phyloP scores from a whole-genome alignment of 1,139 yeast species.

The Debaryomyces singareniensis region DNA sequence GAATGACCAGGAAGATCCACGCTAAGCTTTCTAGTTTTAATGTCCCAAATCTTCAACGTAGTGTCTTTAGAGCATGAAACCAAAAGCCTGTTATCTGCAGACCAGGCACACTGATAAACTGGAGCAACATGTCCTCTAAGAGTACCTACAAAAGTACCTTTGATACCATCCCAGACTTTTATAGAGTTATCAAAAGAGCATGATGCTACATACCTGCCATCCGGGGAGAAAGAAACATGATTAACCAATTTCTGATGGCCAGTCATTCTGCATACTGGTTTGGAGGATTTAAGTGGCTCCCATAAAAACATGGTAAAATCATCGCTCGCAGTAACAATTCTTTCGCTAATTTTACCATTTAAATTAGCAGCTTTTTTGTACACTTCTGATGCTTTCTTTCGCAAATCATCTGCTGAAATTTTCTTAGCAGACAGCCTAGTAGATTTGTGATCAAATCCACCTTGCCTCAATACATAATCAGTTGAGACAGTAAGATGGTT shows the following conservation, averaged over 20 bases:
- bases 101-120: slow-evolving; percentile 98
- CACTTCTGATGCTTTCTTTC: slow-evolving; percentile 34
- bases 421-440: slow-evolving; percentile 16
- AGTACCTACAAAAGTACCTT: slow-evolving; percentile 84
- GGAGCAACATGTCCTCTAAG: slow-evolving; percentile 97
- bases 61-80: slow-evolving; percentile 96
- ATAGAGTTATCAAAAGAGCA: slow-evolving; percentile 94
- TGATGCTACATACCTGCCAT: slow-evolving; percentile 84
- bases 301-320: slow-evolving; percentile 97
- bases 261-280: slow-evolving; percentile 89
- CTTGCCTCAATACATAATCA: slow-evolving; percentile 80
- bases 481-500: slow-evolving; percentile 90
- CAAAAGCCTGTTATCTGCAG: slow-evolving; percentile 83
- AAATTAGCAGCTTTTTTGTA: slow-evolving; percentile 75
- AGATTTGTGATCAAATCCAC: slow-evolving; percentile 27
- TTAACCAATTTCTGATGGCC: slow-evolving; percentile 97
- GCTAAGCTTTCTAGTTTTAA: slow-evolving; percentile 72
- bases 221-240: slow-evolving; percentile 94
- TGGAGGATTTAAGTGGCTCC: slow-evolving; percentile 78
- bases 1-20: slow-evolving; percentile 93
- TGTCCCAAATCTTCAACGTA: slow-evolving; percentile 95
- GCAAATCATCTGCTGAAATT: slow-evolving; percentile 23
- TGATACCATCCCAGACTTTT: slow-evolving; percentile 92
- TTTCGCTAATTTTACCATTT: slow-evolving; percentile 64
- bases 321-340: slow-evolving; percentile 92